Percentiles rank a stretch among this genome's conserved stretches.
phyloP scores from a whole-genome alignment of 2,329 filamentous ascomycete species.

The Fusarium anguioides region DNA sequence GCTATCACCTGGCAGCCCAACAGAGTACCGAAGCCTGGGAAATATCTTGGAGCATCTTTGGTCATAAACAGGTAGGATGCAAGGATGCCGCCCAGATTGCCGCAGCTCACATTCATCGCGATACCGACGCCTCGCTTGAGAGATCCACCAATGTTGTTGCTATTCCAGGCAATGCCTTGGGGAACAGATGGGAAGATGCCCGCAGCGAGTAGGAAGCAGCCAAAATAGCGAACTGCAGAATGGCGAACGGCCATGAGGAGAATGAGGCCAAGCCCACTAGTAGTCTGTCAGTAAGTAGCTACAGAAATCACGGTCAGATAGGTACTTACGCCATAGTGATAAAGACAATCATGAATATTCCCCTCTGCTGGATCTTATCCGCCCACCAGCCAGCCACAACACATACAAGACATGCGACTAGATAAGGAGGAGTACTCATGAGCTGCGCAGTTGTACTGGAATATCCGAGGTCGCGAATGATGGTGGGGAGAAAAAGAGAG shows the following conservation, averaged over 20 bases:
- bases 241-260: background rate
- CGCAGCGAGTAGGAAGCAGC: constrained; percentile 1
- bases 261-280: background rate
- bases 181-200: constrained; percentile 3
- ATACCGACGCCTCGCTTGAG: background rate
- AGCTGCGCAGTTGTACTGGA: constrained; percentile 1
- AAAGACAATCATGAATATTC: background rate
- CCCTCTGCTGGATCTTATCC: background rate
- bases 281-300: background rate
- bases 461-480: constrained; percentile 3
- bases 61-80: background rate
- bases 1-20: background rate
- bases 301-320: background rate
- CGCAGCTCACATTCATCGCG: constrained; percentile 6
- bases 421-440: background rate
- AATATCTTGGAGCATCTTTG: background rate
- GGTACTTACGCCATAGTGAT: background rate
- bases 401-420: background rate
- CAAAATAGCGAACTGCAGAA: background rate
- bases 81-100: background rate
- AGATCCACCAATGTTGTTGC: background rate
- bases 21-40: background rate
- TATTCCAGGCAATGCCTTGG: background rate
- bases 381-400: constrained; percentile 3
- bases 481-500: constrained; percentile 4